Percentiles rank a stretch among this genome's conserved stretches.
phyloP scores from a whole-genome alignment of 2,329 filamentous ascomycete genomes.

The Aureobasidium leucospermi region DNA sequence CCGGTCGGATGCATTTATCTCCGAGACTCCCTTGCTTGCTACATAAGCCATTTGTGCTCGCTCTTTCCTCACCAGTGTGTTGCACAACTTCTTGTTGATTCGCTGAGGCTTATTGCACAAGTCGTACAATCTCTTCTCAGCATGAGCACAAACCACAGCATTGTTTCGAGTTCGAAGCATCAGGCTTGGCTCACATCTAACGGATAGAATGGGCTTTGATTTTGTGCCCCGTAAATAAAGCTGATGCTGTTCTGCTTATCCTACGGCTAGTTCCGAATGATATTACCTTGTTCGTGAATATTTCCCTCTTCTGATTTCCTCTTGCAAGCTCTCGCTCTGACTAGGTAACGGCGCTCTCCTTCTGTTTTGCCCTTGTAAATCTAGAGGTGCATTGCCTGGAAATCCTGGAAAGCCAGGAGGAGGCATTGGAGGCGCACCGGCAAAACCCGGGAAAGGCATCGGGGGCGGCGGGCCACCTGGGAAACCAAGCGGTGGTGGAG shows the following conservation, averaged over 20 bases:
- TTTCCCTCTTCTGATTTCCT: constrained; percentile 60
- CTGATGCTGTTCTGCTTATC: not conserved
- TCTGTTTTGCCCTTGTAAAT: constrained; percentile 33
- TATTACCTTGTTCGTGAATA: constrained; percentile 32
- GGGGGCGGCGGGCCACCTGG: constrained; percentile 20
- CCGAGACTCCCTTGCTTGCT: not conserved
- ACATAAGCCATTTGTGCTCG: not conserved
- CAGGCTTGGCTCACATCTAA: not conserved
- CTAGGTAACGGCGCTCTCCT: constrained; percentile 67
- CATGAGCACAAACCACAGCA: not conserved
- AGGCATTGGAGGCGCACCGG: constrained; percentile 17
- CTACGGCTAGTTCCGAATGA: not conserved
- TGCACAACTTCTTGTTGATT: not conserved
- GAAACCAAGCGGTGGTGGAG: constrained; percentile 25
- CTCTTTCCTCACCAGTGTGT: not conserved
- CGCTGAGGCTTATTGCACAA: not conserved
- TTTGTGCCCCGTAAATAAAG: not conserved
- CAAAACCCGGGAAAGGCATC: constrained; percentile 25
- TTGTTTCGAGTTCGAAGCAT: too few relatives aligned
- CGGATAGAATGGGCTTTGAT: not conserved
- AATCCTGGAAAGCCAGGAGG: constrained; percentile 25
- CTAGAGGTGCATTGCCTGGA: constrained; percentile 7
- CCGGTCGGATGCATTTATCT: not conserved
- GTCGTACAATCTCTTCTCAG: not conserved
- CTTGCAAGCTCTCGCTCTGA: constrained; percentile 72